phyloP scores from a whole-genome alignment of 1,139 yeast species.

The Williopsis jadinii region DNA sequence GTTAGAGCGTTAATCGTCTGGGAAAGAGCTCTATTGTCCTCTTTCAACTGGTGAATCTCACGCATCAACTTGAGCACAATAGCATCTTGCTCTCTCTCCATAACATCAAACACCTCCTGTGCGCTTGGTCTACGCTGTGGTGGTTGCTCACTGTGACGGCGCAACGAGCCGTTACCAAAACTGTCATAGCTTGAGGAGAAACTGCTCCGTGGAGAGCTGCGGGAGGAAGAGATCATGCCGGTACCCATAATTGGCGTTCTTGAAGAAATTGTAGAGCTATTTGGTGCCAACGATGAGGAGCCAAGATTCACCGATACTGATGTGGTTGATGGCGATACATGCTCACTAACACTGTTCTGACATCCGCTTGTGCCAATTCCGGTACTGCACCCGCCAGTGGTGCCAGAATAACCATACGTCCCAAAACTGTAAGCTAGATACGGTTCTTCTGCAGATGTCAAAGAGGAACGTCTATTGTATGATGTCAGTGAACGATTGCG shows the following conservation, averaged over 20 bases:
- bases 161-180: constrained; percentile 4
- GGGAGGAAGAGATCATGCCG: constrained; percentile 6
- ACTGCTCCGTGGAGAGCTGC: constrained; percentile 17
- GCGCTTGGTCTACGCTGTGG: constrained; percentile 22
- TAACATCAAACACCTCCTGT: constrained; percentile 49
- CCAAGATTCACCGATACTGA: no score
- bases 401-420: no score
- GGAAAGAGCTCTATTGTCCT: constrained; percentile 36
- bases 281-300: no score
- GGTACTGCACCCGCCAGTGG: no score
- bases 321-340: no score
- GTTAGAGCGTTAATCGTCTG: constrained; percentile 18
- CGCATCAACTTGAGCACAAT: constrained; percentile 51
- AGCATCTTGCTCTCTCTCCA: constrained; percentile 69
- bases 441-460: no score
- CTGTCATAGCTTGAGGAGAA: constrained; percentile 9
- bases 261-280: constrained; percentile 1
- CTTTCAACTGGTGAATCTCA: constrained; percentile 45
- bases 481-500: no score
- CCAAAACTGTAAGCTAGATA: no score
- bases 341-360: no score
- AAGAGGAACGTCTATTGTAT: no score
- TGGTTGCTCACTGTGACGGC: constrained; percentile 16
- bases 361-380: no score
- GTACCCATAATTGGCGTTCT: constrained; percentile 7